Conservation (phyloP, 331 rosid genomes). For the Acacia concinna region DNA sequence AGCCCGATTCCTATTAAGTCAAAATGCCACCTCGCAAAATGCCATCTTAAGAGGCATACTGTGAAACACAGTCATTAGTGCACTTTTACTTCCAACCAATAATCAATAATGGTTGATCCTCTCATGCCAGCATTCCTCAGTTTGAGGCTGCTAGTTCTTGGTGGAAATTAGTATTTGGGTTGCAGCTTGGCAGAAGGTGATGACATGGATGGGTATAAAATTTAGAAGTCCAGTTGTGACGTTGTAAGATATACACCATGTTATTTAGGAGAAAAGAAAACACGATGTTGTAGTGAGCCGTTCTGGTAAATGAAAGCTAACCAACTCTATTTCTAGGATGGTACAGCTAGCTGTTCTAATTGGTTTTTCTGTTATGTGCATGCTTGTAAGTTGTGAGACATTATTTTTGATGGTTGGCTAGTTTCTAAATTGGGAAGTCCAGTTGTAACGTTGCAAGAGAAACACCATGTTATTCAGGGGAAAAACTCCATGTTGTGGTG, state of each 20-base stretch:
- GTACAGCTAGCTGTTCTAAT: not conserved
- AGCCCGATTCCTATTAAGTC: not conserved
- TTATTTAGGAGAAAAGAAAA: too few species aligned
- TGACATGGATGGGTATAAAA: not conserved
- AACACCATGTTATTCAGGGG: too few species aligned
- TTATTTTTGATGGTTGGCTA: conserved; percentile 5
- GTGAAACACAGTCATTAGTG: not conserved
- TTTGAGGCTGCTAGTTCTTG: not conserved
- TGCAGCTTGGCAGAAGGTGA: not conserved
- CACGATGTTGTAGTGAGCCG: not conserved
- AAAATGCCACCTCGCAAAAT: not conserved
- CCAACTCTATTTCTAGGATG: conserved; percentile 7
- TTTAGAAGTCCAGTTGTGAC: not conserved
- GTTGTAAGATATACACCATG: not conserved
- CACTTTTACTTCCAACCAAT: not conserved
- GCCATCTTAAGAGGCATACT: not conserved
- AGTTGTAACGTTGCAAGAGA: too few species aligned
- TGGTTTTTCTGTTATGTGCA: not conserved
- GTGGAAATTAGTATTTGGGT: not conserved
- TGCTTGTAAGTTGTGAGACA: not conserved
- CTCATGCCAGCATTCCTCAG: not conserved
- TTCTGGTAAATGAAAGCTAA: not conserved
- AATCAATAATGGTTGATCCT: not conserved
- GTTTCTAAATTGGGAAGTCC: too few species aligned
- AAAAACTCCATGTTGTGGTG: conserved; percentile 1